Conservation (phyloP, 495 filamentous ascomycete genomes). For the Trichoderma erinaceum region DNA sequence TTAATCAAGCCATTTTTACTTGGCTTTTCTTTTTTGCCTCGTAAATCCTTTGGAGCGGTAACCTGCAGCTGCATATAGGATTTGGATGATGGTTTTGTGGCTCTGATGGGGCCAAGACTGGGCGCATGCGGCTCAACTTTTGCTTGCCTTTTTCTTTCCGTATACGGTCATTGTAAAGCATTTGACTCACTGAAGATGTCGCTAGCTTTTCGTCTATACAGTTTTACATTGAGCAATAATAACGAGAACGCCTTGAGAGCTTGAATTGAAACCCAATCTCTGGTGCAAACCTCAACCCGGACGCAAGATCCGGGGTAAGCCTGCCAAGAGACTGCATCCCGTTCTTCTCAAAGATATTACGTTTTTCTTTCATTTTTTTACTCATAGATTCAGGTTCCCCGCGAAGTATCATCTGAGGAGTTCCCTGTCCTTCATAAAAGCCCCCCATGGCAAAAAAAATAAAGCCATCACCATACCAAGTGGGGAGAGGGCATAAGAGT, state of each 20-base stretch:
- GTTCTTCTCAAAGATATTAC: not conserved
- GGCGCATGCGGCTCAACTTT: too few species aligned
- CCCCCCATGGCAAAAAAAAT: not conserved
- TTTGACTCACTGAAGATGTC: too few species aligned
- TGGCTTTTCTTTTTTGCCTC: not conserved
- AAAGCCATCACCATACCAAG: conserved; percentile 1
- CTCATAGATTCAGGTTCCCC: not conserved
- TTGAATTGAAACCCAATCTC: too few species aligned
- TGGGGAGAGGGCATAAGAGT: not conserved
- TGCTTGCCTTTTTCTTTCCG: too few species aligned
- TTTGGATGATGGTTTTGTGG: too few species aligned
- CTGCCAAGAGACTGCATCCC: not conserved
- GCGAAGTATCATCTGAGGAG: not conserved
- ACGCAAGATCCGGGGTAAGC: not conserved
- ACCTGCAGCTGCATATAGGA: not conserved
- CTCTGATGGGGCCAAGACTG: too few species aligned
- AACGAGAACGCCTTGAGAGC: too few species aligned
- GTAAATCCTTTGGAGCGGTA: not conserved
- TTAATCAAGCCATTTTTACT: not conserved
- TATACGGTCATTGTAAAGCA: too few species aligned
- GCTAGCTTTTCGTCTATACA: too few species aligned
- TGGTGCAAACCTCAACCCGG: too few species aligned
- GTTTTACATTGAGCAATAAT: too few species aligned
- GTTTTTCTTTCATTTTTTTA: not conserved
- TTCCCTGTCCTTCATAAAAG: not conserved